Conservation (phyloP, 768 basidiomycete genomes). For the Naganishia kalamii region DNA sequence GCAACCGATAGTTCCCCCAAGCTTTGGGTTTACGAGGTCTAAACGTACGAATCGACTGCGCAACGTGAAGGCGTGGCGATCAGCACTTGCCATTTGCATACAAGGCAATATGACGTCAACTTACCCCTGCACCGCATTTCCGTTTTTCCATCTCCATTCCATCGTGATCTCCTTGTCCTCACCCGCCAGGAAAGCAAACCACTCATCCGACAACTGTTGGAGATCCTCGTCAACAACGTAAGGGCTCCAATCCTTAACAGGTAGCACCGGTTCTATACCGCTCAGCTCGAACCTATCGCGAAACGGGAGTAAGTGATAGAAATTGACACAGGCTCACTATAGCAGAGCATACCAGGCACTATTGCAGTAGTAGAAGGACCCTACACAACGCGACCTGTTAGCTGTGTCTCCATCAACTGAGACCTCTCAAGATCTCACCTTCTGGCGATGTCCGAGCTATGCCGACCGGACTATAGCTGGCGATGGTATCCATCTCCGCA, state of each 20-base stretch:
- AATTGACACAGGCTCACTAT: not conserved
- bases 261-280: not conserved
- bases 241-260: constrained; percentile 27
- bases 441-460: constrained; percentile 32
- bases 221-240: constrained; percentile 26
- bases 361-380: constrained; percentile 3
- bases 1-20: constrained; percentile 37
- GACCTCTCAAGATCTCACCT: constrained; percentile 18
- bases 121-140: constrained; percentile 27
- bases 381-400: not conserved
- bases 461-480: constrained; percentile 37
- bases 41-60: constrained; percentile 31
- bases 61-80: not conserved
- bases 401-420: constrained; percentile 31
- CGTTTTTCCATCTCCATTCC: constrained; percentile 37
- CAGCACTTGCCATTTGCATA: not conserved
- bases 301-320: not conserved
- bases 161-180: constrained; percentile 26
- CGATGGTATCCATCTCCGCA: constrained; percentile 33
- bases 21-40: constrained; percentile 28
- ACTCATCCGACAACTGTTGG: constrained; percentile 15
- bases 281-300: constrained; percentile 5
- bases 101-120: not conserved
- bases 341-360: not conserved
- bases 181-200: constrained; percentile 26